Evolutionary conservation across 1,284 basidiomycete genomes (phyloP), one percentile per base, ranked within the genome.

Genomic region (Taiwanofungus camphoratus): DNA sequence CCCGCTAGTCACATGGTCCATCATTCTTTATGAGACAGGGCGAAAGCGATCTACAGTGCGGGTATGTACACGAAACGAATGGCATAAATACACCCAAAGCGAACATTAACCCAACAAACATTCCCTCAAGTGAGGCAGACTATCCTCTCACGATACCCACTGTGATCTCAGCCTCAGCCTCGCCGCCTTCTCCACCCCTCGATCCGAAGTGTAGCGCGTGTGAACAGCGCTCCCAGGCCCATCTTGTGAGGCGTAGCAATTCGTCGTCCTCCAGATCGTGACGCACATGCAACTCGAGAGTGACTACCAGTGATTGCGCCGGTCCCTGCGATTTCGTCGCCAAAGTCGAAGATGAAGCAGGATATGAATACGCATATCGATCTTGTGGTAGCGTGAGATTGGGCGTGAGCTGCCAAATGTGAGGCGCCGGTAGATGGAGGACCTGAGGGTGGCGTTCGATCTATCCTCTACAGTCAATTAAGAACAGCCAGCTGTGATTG

Each of bases 361-460:
- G 37, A 29, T 44, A 45, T 22, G 52, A 49, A 48, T 52, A 50
- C 20, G 42, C 46, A 21, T 45, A 50, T 15, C 33, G 44, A 46
- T 34, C 51, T 49, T 44, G 56, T 49, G 47, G 52, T 45, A 57
- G 53, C 46, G 51, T 48, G 52, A 56, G 48, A 55, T 56, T 53
- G 35, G 84, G 83, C 13, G 79, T 76, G 33, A 92, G 73, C 56
- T 92, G 88, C 90, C 90, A 93, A 40, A 92, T 78, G 53, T 91
- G 87, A 1, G 87, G 88, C 8, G 84, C 77, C 1, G 86, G 84
- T 7, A 92, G 73, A 53, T 88, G 84, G 0, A 85, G 57, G 16
- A 93, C 83, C 48, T 82, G 75, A 0, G 85, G 84, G 51, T 92
- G 87, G 2, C 80, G 71, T 57, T 90, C 87, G 50, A 92, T 74